Base-by-base conservation (phyloP, 768 basidiomycete genomes). In the Naganishia vishniacii region DNA sequence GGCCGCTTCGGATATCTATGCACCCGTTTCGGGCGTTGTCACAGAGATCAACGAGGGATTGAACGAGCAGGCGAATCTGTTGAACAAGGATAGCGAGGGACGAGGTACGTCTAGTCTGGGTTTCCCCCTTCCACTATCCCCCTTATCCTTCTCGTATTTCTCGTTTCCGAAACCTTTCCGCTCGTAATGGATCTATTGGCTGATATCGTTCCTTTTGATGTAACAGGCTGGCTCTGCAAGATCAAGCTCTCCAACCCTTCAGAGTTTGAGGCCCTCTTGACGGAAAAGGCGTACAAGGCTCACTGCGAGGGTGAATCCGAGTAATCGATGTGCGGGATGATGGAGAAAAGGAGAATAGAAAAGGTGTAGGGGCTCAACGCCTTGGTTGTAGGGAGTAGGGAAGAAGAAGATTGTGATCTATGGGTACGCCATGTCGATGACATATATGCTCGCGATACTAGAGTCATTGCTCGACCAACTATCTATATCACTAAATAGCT, bases 211-310 rank as follows among this genome's bases (percentile, higher is more conserved):
- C n/a, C 44, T 18, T 37, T 28, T 20, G 23, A n/a, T 11, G 37
- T 59, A 26, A n/a, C 68, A 97, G 93, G 94, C 62, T 99, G 94
- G 94, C 84, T 99, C 48, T 92, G 88, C 85, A 93, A 89, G 81
- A 86, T 99, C 72, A 84, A 87, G 75, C 77, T 95, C 47, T 83
- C 87, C 23, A 78, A 88, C 64, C 86, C 87, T 5, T 77, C 81
- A 1, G 89, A 98, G 83, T 89, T 91, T 76, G 84, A 91, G 5
- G 73, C 74, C 4, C 81, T 99, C 32, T 79, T 99, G 78, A 82
- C 82, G 8, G 83, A 82, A 64, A 86, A 89, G 48, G 84, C 82
- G n/a, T 99, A 99, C 81, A 80, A 81, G 75, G 75, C 80, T 51
- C 81, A 81, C 70, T 84, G 83, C 71, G 82, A 84, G 65, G 77